Evolutionary conservation across 257 asterid species (phyloP).

Genomic region (Penstemon eatonii): DNA sequence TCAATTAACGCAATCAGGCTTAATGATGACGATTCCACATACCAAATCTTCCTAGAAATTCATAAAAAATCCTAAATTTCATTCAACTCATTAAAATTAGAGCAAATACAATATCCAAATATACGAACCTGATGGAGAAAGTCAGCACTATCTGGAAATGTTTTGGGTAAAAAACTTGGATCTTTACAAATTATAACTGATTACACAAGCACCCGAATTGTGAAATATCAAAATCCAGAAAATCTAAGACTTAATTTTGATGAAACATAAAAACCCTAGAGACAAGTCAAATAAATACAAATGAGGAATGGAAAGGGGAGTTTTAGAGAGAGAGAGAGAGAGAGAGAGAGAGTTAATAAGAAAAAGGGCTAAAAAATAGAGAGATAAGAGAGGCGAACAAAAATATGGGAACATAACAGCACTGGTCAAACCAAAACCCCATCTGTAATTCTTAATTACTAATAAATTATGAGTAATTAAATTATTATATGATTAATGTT

Average conservation of each 20-base stretch:
- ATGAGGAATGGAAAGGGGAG: conserved; percentile 30
- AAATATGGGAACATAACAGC: conserved; percentile 26
- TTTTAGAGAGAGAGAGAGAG: conserved; percentile 11
- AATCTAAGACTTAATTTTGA: conserved; percentile 24
- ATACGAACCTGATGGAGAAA: conserved; percentile 39
- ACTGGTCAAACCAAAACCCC: conserved; percentile 64
- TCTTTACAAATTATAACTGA: conserved; percentile 14
- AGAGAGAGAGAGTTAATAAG: neutral
- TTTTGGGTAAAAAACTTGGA: conserved; percentile 22
- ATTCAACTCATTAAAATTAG: conserved; percentile 5
- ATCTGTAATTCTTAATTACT: conserved; percentile 30
- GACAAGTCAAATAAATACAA: conserved; percentile 45
- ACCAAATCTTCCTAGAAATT: conserved; percentile 16
- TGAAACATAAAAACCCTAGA: conserved; percentile 39
- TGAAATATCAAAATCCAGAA: neutral
- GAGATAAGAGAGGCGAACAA: conserved; percentile 1
- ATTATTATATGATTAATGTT: neutral
- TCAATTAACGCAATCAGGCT: neutral
- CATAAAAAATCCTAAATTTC: conserved; percentile 1
- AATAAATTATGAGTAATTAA: conserved; percentile 11
- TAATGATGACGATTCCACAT: neutral
- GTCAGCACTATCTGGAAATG: conserved; percentile 30
- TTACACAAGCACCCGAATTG: no score
- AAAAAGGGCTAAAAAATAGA: no score
- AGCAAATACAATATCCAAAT: neutral